Evolutionary conservation across 306 rosid genomes (phyloP).

Genomic region (Trifolium dubium): DNA sequence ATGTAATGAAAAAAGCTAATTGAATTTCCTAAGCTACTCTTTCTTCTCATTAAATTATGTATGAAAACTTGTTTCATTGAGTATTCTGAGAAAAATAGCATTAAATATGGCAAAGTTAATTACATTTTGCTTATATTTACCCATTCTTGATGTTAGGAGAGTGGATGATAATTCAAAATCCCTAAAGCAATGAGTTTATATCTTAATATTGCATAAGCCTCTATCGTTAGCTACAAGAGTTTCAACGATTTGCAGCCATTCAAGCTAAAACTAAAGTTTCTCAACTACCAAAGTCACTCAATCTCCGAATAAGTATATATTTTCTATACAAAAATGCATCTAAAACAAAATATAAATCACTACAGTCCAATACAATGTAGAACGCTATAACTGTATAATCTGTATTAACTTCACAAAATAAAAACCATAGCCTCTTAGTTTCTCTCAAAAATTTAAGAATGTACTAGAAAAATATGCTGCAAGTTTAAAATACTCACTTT

Average conservation of each 20-base stretch:
- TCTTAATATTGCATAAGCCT: neutral
- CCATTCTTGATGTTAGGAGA: neutral
- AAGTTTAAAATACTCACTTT: too few species aligned
- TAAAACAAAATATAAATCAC: neutral
- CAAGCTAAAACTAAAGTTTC: slow-evolving; percentile 6
- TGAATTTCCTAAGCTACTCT: too few species aligned
- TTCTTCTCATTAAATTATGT: too few species aligned
- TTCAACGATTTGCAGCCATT: neutral
- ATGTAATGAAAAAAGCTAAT: too few species aligned
- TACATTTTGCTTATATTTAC: too few species aligned
- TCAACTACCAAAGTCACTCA: neutral
- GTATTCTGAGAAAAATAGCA: too few species aligned
- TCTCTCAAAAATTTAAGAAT: too few species aligned
- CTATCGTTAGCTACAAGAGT: neutral
- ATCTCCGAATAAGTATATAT: neutral
- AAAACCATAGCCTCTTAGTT: neutral
- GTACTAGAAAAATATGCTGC: too few species aligned
- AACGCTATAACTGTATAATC: neutral
- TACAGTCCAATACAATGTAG: neutral
- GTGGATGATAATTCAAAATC: neutral
- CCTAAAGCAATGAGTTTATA: too few species aligned
- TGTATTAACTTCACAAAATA: neutral
- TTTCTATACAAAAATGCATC: slow-evolving; percentile 1
- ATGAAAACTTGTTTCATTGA: too few species aligned
- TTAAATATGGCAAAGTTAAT: too few species aligned